Evolutionary conservation across 192 early-diverging fungal genomes (phyloP).

Genomic region (Chytriomyces hyalinus): DNA sequence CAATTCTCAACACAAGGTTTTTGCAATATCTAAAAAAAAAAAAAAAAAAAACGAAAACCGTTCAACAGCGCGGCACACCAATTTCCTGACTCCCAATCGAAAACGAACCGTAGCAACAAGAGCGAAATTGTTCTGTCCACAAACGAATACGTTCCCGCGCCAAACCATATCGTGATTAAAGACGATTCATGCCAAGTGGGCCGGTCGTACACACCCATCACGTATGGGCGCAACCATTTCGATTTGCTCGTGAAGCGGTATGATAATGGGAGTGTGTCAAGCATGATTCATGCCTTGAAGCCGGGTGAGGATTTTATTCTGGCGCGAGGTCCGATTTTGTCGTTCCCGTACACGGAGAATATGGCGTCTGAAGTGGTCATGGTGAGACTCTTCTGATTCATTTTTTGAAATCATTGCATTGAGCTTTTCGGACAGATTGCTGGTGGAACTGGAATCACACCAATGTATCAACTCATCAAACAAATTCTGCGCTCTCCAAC

Average conservation of each 20-base stretch:
- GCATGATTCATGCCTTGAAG: slow-evolving; percentile 30
- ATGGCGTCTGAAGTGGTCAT: slow-evolving; percentile 71
- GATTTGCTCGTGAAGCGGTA: slow-evolving; percentile 86
- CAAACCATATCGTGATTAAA: slow-evolving; percentile 62
- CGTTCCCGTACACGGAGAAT: slow-evolving; percentile 71
- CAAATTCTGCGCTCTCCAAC: slow-evolving; percentile 78
- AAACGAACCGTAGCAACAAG: neutral
- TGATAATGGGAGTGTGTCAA: slow-evolving; percentile 62
- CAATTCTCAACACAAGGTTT: slow-evolving; percentile 11
- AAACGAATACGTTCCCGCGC: slow-evolving; percentile 39
- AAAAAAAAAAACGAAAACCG: too few species aligned
- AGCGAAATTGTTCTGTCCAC: neutral
- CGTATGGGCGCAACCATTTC: slow-evolving; percentile 64
- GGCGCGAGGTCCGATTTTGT: slow-evolving; percentile 77
- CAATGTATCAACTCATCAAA: slow-evolving; percentile 93
- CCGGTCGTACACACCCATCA: slow-evolving; percentile 82
- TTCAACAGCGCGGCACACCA: slow-evolving; percentile 18
- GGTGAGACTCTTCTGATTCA: slow-evolving; percentile 70
- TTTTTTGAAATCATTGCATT: neutral
- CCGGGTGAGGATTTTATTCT: slow-evolving; percentile 27
- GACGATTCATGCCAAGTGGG: slow-evolving; percentile 67
- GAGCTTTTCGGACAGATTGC: slow-evolving; percentile 63
- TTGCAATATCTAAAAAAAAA: neutral
- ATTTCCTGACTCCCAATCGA: neutral
- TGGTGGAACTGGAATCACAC: slow-evolving; percentile 91